Conservation (phyloP, 83 land plant species). For the Diphasiastrum complanatum region DNA sequence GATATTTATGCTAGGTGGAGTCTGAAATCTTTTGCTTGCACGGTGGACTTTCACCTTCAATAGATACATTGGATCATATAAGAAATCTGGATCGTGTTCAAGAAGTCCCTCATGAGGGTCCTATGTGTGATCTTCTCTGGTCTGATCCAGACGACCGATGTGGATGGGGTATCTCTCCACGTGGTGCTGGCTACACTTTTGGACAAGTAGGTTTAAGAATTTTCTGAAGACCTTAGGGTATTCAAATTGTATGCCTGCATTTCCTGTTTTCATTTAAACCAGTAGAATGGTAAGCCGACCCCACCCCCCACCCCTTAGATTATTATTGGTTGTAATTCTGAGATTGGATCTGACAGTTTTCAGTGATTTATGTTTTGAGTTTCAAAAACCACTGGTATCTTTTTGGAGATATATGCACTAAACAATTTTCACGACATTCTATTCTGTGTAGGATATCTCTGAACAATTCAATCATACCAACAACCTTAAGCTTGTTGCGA, state of each 20-base stretch:
- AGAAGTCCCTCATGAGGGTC: constrained; percentile 96
- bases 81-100: constrained; percentile 91
- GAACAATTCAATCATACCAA: constrained; percentile 74
- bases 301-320: too few relatives aligned
- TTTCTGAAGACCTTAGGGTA: too few relatives aligned
- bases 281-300: too few relatives aligned
- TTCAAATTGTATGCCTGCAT: too few relatives aligned
- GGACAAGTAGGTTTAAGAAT: constrained; percentile 54
- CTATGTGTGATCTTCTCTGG: constrained; percentile 94
- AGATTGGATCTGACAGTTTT: not conserved
- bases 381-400: too few relatives aligned
- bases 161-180: constrained; percentile 96
- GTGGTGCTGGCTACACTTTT: constrained; percentile 95
- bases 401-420: too few relatives aligned
- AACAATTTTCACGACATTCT: too few relatives aligned
- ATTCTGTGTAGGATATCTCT: constrained; percentile 64
- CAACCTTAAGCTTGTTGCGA: constrained; percentile 60
- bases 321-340: not conserved
- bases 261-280: too few relatives aligned
- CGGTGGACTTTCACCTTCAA: constrained; percentile 90
- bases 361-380: not conserved
- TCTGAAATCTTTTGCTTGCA: constrained; percentile 92
- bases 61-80: constrained; percentile 81
- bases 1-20: constrained; percentile 54
- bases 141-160: constrained; percentile 95